These are phyloP conservation scores for Candida boleticola DNA, from an alignment of 805 yeast species.

Conservation along the genomic window DNA sequence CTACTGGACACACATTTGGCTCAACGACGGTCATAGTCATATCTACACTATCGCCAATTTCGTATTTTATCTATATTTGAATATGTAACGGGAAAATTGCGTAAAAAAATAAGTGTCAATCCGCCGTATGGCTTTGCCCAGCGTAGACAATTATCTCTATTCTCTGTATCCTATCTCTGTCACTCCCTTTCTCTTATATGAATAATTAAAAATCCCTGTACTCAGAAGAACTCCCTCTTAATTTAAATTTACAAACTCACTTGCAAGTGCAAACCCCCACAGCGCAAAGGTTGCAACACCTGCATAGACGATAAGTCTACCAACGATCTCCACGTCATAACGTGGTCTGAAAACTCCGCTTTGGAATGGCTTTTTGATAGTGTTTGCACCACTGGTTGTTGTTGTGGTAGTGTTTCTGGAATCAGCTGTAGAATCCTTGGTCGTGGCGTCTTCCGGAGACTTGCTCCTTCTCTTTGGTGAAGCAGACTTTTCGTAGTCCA, in stretches of 20 bases:
- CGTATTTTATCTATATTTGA: too few relatives aligned
- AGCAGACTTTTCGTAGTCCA: slow-evolving; percentile 25
- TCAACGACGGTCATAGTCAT: too few relatives aligned
- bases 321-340: slow-evolving; percentile 73
- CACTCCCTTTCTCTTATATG: too few relatives aligned
- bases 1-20: too few relatives aligned
- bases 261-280: slow-evolving; percentile 35
- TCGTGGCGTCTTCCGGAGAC: neutral
- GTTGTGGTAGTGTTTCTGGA: slow-evolving; percentile 19
- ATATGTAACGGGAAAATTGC: too few relatives aligned
- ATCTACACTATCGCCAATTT: too few relatives aligned
- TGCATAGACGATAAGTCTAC: slow-evolving; percentile 74
- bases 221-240: slow-evolving; percentile 2
- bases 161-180: too few relatives aligned
- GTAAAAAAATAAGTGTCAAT: too few relatives aligned
- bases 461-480: slow-evolving; percentile 2
- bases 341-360: slow-evolving; percentile 56
- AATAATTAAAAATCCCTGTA: too few relatives aligned
- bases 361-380: slow-evolving; percentile 12
- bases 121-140: too few relatives aligned
- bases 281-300: slow-evolving; percentile 68
- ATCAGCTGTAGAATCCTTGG: neutral
- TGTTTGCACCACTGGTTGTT: neutral
- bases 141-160: too few relatives aligned
- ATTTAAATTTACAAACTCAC: slow-evolving; percentile 14